These are phyloP conservation scores for Begonia loranthoides DNA, from an alignment of 306 rosid genomes.

Conservation along the genomic window DNA sequence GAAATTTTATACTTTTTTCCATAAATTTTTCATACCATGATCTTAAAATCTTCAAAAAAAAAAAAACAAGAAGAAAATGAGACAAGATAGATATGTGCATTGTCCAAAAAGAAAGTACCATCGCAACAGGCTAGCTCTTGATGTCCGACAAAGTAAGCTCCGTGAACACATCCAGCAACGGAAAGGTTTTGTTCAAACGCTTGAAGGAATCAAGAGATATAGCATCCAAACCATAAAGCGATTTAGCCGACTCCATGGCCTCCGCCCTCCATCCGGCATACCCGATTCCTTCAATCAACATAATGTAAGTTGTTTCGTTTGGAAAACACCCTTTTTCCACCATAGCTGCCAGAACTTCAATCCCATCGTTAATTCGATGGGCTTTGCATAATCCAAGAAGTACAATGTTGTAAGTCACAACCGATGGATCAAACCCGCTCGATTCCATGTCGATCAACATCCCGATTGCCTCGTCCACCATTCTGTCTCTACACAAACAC, in stretches of 20 bases:
- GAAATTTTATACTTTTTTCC: too few relatives aligned
- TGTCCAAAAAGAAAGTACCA: too few relatives aligned
- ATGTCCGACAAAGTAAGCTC: conserved; percentile 42
- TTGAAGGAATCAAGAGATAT: conserved; percentile 40
- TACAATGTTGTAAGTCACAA: conserved; percentile 58
- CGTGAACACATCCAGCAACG: conserved; percentile 50
- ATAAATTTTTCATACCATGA: too few relatives aligned
- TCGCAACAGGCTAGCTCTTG: conserved; percentile 11
- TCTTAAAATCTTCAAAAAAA: too few relatives aligned
- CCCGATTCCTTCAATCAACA: conserved; percentile 66
- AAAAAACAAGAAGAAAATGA: too few relatives aligned
- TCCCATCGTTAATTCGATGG: conserved; percentile 41
- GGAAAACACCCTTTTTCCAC: conserved; percentile 50
- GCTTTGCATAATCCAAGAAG: conserved; percentile 72
- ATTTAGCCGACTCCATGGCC: conserved; percentile 57
- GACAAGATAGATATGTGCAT: too few relatives aligned
- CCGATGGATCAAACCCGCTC: conserved; percentile 31
- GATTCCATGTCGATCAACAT: conserved; percentile 64
- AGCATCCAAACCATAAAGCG: conserved; percentile 33
- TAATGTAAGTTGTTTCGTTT: conserved; percentile 49
- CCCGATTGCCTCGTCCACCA: conserved; percentile 72
- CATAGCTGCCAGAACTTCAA: conserved; percentile 57
- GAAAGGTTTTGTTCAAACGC: conserved; percentile 51
- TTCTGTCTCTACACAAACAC: conserved; percentile 76
- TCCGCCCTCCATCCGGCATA: conserved; percentile 70